Conservation (phyloP, 2,329 filamentous ascomycete genomes). For the Fusarium bactridioides region DNA sequence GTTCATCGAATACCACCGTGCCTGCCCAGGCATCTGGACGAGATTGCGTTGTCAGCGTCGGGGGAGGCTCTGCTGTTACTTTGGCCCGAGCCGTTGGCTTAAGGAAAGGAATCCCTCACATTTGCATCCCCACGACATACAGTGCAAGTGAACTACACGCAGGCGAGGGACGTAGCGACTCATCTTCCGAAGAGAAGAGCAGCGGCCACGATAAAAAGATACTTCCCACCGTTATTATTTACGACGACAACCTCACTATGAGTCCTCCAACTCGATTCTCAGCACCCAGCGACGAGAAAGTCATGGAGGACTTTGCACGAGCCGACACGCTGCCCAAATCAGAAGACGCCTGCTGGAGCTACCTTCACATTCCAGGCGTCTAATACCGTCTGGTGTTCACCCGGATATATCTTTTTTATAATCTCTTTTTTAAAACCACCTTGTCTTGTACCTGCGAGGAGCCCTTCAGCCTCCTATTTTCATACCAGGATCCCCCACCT, state of each 20-base stretch:
- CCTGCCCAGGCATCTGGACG: slow-evolving; percentile 45
- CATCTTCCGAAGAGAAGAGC: not conserved
- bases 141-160: slow-evolving; percentile 64
- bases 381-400: slow-evolving; percentile 22
- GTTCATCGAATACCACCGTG: slow-evolving; percentile 42
- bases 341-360: slow-evolving; percentile 47
- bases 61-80: slow-evolving; percentile 68
- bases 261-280: slow-evolving; percentile 40
- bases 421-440: not conserved
- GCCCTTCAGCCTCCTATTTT: slow-evolving; percentile 10
- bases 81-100: slow-evolving; percentile 63
- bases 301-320: slow-evolving; percentile 29
- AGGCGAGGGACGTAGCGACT: not conserved
- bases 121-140: slow-evolving; percentile 68
- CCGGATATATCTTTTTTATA: not conserved
- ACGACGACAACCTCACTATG: slow-evolving; percentile 49
- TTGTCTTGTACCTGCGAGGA: slow-evolving; percentile 21
- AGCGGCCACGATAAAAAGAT: not conserved
- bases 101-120: slow-evolving; percentile 62
- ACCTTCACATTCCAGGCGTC: slow-evolving; percentile 48
- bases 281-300: slow-evolving; percentile 37
- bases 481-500: slow-evolving; percentile 1
- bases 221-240: slow-evolving; percentile 48
- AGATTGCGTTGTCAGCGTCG: slow-evolving; percentile 68
- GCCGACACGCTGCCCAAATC: slow-evolving; percentile 21